Base-by-base conservation (phyloP, 2,329 filamentous ascomycete species). In the Dactylellina drechsleri region DNA sequence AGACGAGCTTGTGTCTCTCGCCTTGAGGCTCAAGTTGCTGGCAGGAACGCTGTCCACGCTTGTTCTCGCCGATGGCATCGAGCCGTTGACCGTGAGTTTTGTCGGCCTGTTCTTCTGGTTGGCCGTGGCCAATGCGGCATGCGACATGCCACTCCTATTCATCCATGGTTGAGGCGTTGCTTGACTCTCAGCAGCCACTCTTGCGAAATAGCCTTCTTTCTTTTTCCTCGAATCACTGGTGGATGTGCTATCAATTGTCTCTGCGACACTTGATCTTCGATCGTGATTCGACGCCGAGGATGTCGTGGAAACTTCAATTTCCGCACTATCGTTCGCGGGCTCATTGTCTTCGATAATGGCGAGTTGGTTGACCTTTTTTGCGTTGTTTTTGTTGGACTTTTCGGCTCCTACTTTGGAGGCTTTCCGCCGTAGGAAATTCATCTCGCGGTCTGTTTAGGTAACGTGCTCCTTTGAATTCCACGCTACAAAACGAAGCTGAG, bases 301-400 rank as follows among this genome's bases (percentile, higher is more conserved):
- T 12, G 43, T 23, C 16, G 13, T 16, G 1, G 50, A 50, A 5
- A 13, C 54, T 18, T 74, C 61, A 1, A 23, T 41, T 10, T 57
- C 67, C 18, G 43, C 47, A 7, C 31, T 45, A 10, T 43, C 47
- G 20, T 40, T 53, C 40, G 58, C 43, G n/a, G 70, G n/a, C 36
- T 73, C 62, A 62, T 57, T 53, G 20, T 74, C 70, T 43, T 50
- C 50, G 23, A 74, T 74, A 6, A 36, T n/a, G 8, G 62, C 47
- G 16, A 74, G 70, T 20, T 13, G 57, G 56, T 5, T 58, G 15
- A 20, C 43, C 43, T 15, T 4, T 50, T 74, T 74, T 64, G 70
- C 53, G 70, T 74, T 74, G 70, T 62, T 64, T 67, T 74, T 74
- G 70, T 74, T 74, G 62, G 57, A 18, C 57, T 67, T 74, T 47